Evolutionary conservation across 306 rosid genomes (phyloP).

Genomic region (Fragaria ananassa): DNA sequence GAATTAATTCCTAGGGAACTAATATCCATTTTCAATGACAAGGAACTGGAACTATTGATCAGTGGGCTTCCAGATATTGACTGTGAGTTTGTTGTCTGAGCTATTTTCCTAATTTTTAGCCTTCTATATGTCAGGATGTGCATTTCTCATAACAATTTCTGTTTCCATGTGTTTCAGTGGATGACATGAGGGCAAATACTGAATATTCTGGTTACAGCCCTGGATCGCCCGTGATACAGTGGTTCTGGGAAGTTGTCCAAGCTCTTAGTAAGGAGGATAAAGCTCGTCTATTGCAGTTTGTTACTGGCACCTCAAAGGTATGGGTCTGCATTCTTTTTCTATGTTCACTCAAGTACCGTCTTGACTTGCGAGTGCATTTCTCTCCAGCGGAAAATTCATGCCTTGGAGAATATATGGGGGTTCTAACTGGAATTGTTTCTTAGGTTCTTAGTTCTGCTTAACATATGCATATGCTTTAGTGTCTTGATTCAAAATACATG

Average conservation of each 20-base stretch:
- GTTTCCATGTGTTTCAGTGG: constrained; percentile 60
- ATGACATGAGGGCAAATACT: constrained; percentile 92
- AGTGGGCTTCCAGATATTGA: constrained; percentile 98
- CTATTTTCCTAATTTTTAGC: neutral
- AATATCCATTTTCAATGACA: constrained; percentile 86
- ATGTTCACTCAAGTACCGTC: neutral
- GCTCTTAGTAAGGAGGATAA: constrained; percentile 93
- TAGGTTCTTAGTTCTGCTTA: neutral
- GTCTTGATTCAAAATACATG: neutral
- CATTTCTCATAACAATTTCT: constrained; percentile 21
- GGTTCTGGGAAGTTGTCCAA: constrained; percentile 98
- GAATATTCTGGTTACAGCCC: constrained; percentile 90
- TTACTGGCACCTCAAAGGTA: constrained; percentile 99
- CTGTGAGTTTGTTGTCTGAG: constrained; percentile 43
- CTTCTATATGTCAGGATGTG: constrained; percentile 7
- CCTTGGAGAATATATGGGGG: neutral
- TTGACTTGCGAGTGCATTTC: too few relatives aligned
- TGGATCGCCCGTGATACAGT: constrained; percentile 81
- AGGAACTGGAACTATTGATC: constrained; percentile 85
- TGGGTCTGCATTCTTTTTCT: neutral
- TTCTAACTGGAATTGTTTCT: neutral
- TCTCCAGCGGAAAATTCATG: too few relatives aligned
- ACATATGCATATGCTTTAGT: neutral
- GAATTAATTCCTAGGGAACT: constrained; percentile 68
- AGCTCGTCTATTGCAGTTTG: constrained; percentile 97